phyloP scores from a whole-genome alignment of 1,284 basidiomycete genomes.

The Lentinus polychrous region DNA sequence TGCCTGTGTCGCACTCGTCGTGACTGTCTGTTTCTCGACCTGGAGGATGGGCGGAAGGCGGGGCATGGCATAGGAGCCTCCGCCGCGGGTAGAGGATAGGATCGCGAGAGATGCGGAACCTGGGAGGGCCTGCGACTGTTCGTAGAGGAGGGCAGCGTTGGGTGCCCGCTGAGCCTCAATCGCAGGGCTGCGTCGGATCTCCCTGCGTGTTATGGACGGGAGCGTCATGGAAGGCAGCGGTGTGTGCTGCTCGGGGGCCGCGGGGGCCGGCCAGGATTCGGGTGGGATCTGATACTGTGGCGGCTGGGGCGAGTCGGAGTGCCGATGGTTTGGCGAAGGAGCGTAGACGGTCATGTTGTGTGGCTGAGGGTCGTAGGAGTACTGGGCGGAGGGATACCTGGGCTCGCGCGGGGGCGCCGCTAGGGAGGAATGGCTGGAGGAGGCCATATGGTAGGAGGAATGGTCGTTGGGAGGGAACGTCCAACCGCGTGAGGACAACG shows the following conservation, averaged over 20 bases:
- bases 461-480: constrained; percentile 2
- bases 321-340: background rate
- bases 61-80: constrained; percentile 32
- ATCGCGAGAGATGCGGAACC: constrained; percentile 8
- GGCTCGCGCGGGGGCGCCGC: background rate
- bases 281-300: constrained; percentile 2
- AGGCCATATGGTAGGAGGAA: constrained; percentile 1
- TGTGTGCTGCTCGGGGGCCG: background rate
- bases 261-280: constrained; percentile 2
- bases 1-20: constrained; percentile 89
- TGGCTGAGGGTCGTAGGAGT: constrained; percentile 1
- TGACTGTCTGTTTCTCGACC: constrained; percentile 89
- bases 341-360: constrained; percentile 1
- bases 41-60: constrained; percentile 76
- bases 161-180: constrained; percentile 17
- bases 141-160: constrained; percentile 40
- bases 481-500: constrained; percentile 14
- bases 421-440: background rate
- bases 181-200: background rate
- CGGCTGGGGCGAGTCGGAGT: constrained; percentile 1
- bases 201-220: background rate
- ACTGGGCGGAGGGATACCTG: background rate
- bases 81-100: constrained; percentile 11
- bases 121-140: constrained; percentile 31
- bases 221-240: background rate